Evolutionary conservation across 352 stramenopile species (phyloP).

Genomic region (Pythium sukuiense): DNA sequence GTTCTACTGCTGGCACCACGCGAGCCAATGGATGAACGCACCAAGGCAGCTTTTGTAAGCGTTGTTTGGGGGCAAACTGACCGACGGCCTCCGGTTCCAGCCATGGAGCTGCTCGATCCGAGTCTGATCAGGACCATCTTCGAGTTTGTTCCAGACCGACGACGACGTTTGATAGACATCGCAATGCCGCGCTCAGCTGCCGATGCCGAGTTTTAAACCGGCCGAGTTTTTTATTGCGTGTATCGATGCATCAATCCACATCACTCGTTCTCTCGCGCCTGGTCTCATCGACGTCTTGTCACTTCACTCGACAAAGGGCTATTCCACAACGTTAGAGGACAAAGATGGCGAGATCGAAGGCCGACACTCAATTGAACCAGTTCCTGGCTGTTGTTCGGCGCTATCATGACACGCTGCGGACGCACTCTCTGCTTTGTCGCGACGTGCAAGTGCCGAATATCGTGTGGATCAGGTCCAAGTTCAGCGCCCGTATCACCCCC

Average conservation of each 20-base stretch:
- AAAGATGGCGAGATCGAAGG: too few species aligned
- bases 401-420: not conserved
- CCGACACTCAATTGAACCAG: too few species aligned
- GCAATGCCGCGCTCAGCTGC: not conserved
- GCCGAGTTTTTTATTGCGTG: too few species aligned
- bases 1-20: not conserved
- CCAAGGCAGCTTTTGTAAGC: slow-evolving; percentile 3
- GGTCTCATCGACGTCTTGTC: too few species aligned
- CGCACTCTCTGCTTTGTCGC: not conserved
- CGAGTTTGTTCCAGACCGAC: slow-evolving; percentile 2
- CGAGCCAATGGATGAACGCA: not conserved
- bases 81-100: not conserved
- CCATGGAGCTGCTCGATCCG: slow-evolving; percentile 1
- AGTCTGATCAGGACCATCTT: slow-evolving; percentile 4
- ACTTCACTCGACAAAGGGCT: too few species aligned
- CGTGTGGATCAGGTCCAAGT: not conserved
- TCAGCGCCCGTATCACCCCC: not conserved
- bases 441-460: not conserved
- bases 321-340: too few species aligned
- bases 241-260: too few species aligned
- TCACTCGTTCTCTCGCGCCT: too few species aligned
- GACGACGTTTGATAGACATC: not conserved
- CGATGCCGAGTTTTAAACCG: too few species aligned
- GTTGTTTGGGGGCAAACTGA: not conserved
- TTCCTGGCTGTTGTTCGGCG: not conserved